Conservation (phyloP, 305 asterid species). For the Fraxinus xanthoxyloides region DNA sequence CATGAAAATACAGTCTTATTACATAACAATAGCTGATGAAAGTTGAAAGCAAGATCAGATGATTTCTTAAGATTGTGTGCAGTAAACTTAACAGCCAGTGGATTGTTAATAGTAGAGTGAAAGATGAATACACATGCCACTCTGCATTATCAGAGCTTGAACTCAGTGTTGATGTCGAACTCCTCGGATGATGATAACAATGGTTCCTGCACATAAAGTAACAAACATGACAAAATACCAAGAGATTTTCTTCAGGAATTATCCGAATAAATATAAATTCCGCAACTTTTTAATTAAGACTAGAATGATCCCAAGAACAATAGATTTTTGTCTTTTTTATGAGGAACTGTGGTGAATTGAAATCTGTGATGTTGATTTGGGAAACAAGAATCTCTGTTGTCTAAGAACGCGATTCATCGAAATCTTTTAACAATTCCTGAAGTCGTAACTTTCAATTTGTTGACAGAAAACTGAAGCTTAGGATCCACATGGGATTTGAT, state of each 20-base stretch:
- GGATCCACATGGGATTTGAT: neutral
- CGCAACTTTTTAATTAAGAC: neutral
- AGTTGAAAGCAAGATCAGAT: neutral
- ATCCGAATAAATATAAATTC: neutral
- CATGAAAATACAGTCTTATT: neutral
- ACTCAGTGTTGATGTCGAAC: constrained; percentile 34
- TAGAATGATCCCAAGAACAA: neutral
- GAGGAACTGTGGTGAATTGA: neutral
- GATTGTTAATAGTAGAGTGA: neutral
- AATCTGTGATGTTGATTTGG: neutral
- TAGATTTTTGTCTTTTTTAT: too few species aligned
- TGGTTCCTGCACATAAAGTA: constrained; percentile 48
- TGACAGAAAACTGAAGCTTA: neutral
- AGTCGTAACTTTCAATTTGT: neutral
- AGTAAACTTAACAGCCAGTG: neutral
- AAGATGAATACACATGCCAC: neutral
- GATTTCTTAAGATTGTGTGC: neutral
- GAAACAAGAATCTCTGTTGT: neutral
- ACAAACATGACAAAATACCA: neutral
- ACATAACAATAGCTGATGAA: neutral
- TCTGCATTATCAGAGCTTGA: constrained; percentile 39
- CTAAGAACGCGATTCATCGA: neutral
- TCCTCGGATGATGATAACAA: constrained; percentile 45
- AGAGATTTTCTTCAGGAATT: neutral
- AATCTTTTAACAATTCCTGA: neutral